Evolutionary conservation across 2,329 filamentous ascomycete genomes (phyloP), one percentile per base, ranked within the genome.

Genomic region (Aureobasidium musti): DNA sequence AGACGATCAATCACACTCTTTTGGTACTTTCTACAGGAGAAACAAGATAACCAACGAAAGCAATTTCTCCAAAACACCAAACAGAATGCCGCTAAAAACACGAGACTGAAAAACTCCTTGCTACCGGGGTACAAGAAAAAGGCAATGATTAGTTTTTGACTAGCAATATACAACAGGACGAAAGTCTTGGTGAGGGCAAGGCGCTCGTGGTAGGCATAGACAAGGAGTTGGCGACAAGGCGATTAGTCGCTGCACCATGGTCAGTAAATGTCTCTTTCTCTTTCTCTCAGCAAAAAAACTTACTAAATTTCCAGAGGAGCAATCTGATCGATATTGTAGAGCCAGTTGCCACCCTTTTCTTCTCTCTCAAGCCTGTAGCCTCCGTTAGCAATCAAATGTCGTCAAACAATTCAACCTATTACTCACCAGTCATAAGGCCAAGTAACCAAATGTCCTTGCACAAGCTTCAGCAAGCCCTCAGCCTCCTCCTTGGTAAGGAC

Each of bases 241-340:
- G 13, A 28, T 47, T n/a, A 60, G 47, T 60, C 56, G 41, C 56
- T 60, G 17, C 14, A 33, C 10, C 3, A 19, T 8, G 19, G 56
- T 60, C 56, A 60, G 41, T 47, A 60, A 2, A 57, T 21, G 17
- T 23, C 21, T 13, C n/a, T 23, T 19, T 37, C 19, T 30, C 30
- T 54, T 26, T 13, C 30, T 33, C 4, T 28, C 17, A 2, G 0
- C 30, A 13, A 50, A 7, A 28, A 6, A 7, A 72, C 90, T 88
- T 83, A 92, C 91, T 99, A 99, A 74, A 99, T 98, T 80, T 97
- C 92, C 79, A 99, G 83, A 66, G 95, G 95, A 73, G 95, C 96
- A 76, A 99, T 89, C 77, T 96, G 90, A 77, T 99, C 95, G 66
- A 98, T 91, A 75, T 94, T 92, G 79, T 97, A 98, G 69, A 97